These are phyloP conservation scores for Ustilago shanxiensis DNA, from an alignment of 1,284 basidiomycete species.

Conservation along the genomic window DNA sequence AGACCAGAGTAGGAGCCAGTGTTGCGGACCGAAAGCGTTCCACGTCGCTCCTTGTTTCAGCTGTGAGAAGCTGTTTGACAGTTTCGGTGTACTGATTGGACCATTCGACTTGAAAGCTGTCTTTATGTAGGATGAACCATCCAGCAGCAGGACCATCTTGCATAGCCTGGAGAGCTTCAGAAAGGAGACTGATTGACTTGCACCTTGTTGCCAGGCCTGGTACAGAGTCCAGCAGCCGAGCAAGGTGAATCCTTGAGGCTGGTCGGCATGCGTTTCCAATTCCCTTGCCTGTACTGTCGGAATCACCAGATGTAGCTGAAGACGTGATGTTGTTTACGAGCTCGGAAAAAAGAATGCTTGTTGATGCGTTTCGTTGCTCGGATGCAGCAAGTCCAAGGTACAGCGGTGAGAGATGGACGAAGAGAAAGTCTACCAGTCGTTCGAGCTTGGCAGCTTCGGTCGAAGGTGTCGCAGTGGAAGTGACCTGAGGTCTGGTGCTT, in stretches of 20 bases:
- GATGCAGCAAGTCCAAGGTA: not conserved
- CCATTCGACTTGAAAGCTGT: conserved; percentile 16
- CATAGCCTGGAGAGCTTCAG: conserved; percentile 10
- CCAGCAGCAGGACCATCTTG: not conserved
- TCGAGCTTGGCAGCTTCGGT: conserved; percentile 30
- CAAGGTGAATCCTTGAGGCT: conserved; percentile 13
- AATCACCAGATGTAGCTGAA: too few relatives aligned
- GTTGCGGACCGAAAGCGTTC: not conserved
- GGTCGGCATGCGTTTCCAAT: not conserved
- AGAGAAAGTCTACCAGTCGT: conserved; percentile 28
- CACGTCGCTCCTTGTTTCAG: not conserved
- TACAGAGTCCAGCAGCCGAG: conserved; percentile 13
- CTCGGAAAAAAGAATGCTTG: not conserved
- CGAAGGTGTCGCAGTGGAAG: not conserved
- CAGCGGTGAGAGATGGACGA: conserved; percentile 18
- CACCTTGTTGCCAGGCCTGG: conserved; percentile 28
- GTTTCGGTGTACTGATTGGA: not conserved
- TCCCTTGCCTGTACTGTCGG: not conserved
- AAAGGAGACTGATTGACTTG: conserved; percentile 33
- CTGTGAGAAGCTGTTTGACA: not conserved
- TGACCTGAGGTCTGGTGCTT: not conserved
- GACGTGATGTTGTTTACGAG: conserved; percentile 8
- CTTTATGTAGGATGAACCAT: conserved; percentile 15
- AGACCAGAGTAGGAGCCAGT: conserved; percentile 10
- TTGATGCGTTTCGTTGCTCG: not conserved